Evolutionary conservation across 306 rosid species (phyloP).

Genomic region (Vigna mungo): DNA sequence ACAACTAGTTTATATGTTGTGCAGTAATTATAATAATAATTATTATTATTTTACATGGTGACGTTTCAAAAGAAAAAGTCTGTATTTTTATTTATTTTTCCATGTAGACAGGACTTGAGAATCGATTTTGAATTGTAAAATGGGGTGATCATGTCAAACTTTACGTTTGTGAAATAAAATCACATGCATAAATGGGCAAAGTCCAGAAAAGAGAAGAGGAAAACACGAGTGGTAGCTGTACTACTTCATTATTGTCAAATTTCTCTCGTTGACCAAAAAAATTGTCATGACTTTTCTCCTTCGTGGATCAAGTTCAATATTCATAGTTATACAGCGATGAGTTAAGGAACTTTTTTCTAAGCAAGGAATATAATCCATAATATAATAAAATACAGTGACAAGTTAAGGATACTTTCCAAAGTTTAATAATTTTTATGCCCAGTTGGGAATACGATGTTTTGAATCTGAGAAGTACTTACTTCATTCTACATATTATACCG

Average conservation of each 20-base stretch:
- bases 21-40: background rate
- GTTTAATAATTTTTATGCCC: background rate
- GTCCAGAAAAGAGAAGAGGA: background rate
- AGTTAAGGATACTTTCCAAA: background rate
- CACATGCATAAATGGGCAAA: conserved; percentile 37
- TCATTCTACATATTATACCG: too few relatives aligned
- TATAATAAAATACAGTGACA: background rate
- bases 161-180: conserved; percentile 1
- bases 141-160: conserved; percentile 44
- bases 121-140: conserved; percentile 30
- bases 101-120: conserved; percentile 20
- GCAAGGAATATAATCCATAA: too few relatives aligned
- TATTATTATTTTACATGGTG: background rate
- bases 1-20: conserved; percentile 6
- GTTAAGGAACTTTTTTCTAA: background rate
- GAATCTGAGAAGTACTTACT: too few relatives aligned
- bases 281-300: background rate
- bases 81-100: background rate
- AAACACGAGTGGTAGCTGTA: background rate
- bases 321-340: background rate
- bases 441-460: too few relatives aligned
- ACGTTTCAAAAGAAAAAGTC: background rate
- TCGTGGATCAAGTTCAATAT: background rate
- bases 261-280: background rate
- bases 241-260: background rate